These are phyloP conservation scores for Backusella mclennaniae DNA, from an alignment of 192 early-diverging fungal species.

Conservation along the genomic window DNA sequence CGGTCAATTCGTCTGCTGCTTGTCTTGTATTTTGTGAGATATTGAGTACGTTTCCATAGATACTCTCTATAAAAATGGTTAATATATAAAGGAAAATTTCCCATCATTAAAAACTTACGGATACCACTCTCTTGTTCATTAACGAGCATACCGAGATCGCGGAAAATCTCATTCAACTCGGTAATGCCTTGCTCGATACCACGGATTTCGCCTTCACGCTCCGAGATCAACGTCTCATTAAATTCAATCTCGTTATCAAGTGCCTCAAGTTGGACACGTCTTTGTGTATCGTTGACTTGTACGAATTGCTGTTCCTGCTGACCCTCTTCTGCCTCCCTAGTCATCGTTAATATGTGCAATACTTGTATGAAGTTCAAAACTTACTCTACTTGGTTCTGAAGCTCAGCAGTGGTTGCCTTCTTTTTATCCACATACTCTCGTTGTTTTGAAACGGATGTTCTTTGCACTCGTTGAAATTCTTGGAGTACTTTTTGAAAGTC, in stretches of 20 bases:
- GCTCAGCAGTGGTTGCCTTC: conserved; percentile 40
- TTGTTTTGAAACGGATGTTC: conserved; percentile 79
- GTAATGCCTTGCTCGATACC: conserved; percentile 92
- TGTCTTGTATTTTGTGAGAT: conserved; percentile 74
- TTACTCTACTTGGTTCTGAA: conserved; percentile 32
- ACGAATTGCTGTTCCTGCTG: conserved; percentile 55
- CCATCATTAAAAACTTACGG: conserved; percentile 46
- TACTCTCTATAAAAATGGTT: conserved; percentile 69
- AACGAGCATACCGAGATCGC: conserved; percentile 95
- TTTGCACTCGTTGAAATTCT: conserved; percentile 86
- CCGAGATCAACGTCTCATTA: conserved; percentile 91
- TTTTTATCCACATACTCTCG: conserved; percentile 83
- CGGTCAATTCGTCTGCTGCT: conserved; percentile 78
- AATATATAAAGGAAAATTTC: no score
- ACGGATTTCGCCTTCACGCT: conserved; percentile 90
- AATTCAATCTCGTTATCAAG: conserved; percentile 92
- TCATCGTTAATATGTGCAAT: neutral
- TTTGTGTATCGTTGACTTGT: conserved; percentile 54
- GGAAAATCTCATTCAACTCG: conserved; percentile 96
- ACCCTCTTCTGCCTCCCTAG: conserved; percentile 35
- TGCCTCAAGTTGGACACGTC: conserved; percentile 64
- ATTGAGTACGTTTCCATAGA: conserved; percentile 89
- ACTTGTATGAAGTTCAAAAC: neutral
- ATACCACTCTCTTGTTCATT: conserved; percentile 93
- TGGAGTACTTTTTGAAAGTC: conserved; percentile 92